Base-by-base conservation (phyloP, 352 stramenopile species). In the Elongisporangium anandrum region DNA sequence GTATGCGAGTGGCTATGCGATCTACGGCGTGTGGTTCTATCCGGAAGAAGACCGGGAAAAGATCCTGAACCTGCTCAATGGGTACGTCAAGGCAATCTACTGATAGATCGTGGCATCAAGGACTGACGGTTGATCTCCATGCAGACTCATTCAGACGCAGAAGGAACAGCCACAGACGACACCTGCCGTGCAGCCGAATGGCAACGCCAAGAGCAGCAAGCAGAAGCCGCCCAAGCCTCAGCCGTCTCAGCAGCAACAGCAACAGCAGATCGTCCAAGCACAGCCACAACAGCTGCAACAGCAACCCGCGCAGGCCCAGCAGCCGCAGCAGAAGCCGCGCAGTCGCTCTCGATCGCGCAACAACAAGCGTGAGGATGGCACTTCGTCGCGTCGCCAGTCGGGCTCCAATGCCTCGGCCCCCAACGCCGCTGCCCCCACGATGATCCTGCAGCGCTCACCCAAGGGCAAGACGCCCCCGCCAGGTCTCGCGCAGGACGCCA, bases 11-110 rank as follows among this genome's bases (percentile, higher is more conserved):
- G 80, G 77, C 16, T 93, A 88, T 63, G 82, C 85, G 47, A 95
- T 95, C 66, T 95, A 90, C 52, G 86, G 86, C 38, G 68, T 92
- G 5, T 95, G 86, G 86, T 95, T 95, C 75, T 93, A 90, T 68
- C 86, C 86, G 1, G 86, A 93, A 60, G 83, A 93, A 55, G 86
- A 95, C 51, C 82, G 82, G 7, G 70, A 79, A 54, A 93, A 90
- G 72, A 93, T 91, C 48, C 69, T 90, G 45, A 77, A 82, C 48
- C 58, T 95, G 29, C 57, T 93, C 20, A 73, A 87, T 61, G 77
- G 79, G 83, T 93, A 75, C 8, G 67, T 53, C 4, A n/a, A 4
- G 9, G 29, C 29, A 24, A 41, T 69, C 24, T 50, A 20, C 2
- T 23, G 17, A 9, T 13, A n/a, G 26, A 9, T 24, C 50, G 1